Conservation (phyloP, 331 rosid genomes). For the Arachis monticola region DNA sequence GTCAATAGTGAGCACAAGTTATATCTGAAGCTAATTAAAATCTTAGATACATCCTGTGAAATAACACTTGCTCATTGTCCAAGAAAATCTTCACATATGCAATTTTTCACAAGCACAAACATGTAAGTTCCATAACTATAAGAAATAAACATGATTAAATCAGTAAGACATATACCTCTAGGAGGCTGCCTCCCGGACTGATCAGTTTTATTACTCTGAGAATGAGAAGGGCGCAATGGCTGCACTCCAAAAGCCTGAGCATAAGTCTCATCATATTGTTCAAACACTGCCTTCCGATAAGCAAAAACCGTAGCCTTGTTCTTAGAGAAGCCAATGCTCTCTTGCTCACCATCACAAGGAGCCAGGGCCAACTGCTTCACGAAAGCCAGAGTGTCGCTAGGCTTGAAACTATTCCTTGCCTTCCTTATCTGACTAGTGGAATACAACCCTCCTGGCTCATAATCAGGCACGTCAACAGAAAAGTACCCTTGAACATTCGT, state of each 20-base stretch:
- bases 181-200: constrained; percentile 59
- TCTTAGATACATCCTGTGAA: constrained; percentile 13
- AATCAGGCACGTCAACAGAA: constrained; percentile 80
- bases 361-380: constrained; percentile 70
- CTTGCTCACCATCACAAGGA: constrained; percentile 54
- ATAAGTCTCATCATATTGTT: constrained; percentile 92
- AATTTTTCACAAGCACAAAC: background rate
- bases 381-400: constrained; percentile 64
- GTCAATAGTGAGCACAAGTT: background rate
- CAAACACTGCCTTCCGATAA: constrained; percentile 71
- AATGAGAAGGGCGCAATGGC: constrained; percentile 56
- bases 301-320: constrained; percentile 67
- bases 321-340: constrained; percentile 58
- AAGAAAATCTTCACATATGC: background rate
- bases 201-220: constrained; percentile 33
- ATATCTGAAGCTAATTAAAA: constrained; percentile 22
- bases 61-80: background rate
- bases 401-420: constrained; percentile 66
- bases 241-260: constrained; percentile 90
- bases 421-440: constrained; percentile 65
- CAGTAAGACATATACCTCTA: constrained; percentile 58
- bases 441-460: constrained; percentile 70
- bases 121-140: background rate
- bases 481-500: constrained; percentile 66
- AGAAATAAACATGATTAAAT: background rate